These are phyloP conservation scores for Gossypium arboreum DNA, from an alignment of 345 rosid genomes.

Conservation along the genomic window DNA sequence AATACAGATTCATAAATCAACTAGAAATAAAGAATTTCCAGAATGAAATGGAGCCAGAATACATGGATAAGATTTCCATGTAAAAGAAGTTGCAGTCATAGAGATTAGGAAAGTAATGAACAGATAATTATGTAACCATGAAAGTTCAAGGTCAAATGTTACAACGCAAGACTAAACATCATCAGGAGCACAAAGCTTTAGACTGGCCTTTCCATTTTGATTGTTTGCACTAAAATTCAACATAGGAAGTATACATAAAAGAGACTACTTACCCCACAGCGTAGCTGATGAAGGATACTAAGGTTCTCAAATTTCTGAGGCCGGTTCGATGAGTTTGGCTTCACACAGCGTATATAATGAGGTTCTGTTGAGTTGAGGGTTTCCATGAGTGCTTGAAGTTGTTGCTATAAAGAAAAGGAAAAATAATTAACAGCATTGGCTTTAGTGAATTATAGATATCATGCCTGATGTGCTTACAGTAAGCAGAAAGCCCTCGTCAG, in stretches of 20 bases:
- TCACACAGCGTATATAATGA: conserved; percentile 97
- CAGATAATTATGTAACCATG: not conserved
- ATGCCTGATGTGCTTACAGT: not conserved
- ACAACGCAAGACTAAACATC: not conserved
- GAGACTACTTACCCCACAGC: conserved; percentile 82
- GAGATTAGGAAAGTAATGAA: not conserved
- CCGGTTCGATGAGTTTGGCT: conserved; percentile 85
- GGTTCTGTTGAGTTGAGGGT: conserved; percentile 91
- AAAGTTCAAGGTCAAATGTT: not conserved
- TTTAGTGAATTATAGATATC: conserved; percentile 10
- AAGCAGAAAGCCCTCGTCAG: not conserved
- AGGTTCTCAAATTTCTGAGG: conserved; percentile 87
- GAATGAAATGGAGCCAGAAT: not conserved
- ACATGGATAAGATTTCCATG: not conserved
- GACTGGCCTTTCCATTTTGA: not conserved
- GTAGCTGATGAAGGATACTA: conserved; percentile 85
- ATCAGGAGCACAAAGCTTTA: conserved; percentile 2
- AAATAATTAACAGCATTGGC: conserved; percentile 15
- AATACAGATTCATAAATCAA: not conserved
- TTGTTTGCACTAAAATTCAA: not conserved
- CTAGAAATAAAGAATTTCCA: not conserved
- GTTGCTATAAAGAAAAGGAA: conserved; percentile 57
- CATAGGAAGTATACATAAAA: not conserved
- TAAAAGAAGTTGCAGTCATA: not conserved
- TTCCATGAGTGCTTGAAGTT: conserved; percentile 98